Evolutionary conservation across 768 basidiomycete species (phyloP).

Genomic region (Boletus sp.): DNA sequence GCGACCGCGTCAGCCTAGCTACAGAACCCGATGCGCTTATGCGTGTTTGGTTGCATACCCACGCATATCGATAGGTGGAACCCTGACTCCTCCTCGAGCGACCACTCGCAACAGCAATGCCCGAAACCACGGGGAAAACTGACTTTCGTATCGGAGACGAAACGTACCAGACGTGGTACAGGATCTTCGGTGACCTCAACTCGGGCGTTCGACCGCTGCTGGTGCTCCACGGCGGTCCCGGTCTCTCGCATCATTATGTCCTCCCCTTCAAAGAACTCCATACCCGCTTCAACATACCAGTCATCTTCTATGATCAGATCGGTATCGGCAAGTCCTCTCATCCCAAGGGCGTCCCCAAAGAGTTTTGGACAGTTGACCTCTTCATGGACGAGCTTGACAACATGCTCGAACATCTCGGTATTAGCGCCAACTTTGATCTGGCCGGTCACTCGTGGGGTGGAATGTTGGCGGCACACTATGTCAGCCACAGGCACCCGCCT

Average conservation of each 20-base stretch:
- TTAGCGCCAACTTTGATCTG: conserved; percentile 41
- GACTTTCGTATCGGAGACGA: conserved; percentile 18
- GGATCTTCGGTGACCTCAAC: conserved; percentile 39
- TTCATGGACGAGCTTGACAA: conserved; percentile 55
- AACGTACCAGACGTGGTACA: conserved; percentile 43
- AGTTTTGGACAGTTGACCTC: conserved; percentile 46
- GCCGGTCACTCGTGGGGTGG: conserved; percentile 61
- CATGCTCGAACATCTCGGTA: conserved; percentile 40
- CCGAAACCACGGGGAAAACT: conserved; percentile 20
- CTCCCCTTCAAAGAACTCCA: conserved; percentile 36
- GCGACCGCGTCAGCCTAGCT: too few species aligned
- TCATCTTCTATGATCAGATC: conserved; percentile 52
- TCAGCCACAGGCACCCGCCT: conserved; percentile 34
- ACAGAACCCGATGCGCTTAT: too few species aligned
- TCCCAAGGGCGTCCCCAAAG: conserved; percentile 19
- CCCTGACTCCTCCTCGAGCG: too few species aligned
- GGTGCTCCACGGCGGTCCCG: conserved; percentile 47
- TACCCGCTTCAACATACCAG: conserved; percentile 30
- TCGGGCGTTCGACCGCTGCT: conserved; percentile 35
- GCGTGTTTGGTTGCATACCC: too few species aligned
- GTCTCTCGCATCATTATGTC: conserved; percentile 38
- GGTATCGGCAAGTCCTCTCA: conserved; percentile 47
- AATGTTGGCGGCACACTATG: conserved; percentile 45
- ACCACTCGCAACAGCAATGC: conserved; percentile 3
- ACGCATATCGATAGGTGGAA: too few species aligned